These are phyloP conservation scores for Ogataea siamensis DNA, from an alignment of 805 yeast genomes.

Conservation along the genomic window DNA sequence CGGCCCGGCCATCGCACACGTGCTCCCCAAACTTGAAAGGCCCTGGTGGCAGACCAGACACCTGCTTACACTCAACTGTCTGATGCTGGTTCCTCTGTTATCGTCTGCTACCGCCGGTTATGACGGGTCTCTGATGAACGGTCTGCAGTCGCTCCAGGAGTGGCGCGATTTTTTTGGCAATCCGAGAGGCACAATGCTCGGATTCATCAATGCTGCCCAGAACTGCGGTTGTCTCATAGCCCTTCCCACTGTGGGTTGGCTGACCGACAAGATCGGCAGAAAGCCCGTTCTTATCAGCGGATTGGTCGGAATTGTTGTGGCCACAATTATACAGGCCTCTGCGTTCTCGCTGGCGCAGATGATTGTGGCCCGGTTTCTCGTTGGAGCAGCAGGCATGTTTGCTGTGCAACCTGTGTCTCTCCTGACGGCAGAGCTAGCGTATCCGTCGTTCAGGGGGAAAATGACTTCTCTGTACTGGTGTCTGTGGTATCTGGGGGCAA, in stretches of 20 bases:
- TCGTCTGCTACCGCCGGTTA: constrained; percentile 42
- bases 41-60: constrained; percentile 39
- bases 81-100: constrained; percentile 36
- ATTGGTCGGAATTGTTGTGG: constrained; percentile 49
- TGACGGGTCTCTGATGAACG: constrained; percentile 45
- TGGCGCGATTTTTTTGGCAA: constrained; percentile 37
- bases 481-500: constrained; percentile 45
- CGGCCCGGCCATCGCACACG: constrained; percentile 21
- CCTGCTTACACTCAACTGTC: constrained; percentile 37
- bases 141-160: constrained; percentile 39
- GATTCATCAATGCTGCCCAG: constrained; percentile 38
- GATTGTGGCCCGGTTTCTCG: constrained; percentile 43
- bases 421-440: constrained; percentile 49
- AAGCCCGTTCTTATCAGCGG: constrained; percentile 55
- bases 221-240: constrained; percentile 38
- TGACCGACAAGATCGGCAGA: constrained; percentile 53
- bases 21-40: constrained; percentile 26
- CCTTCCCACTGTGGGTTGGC: constrained; percentile 33
- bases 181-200: constrained; percentile 35
- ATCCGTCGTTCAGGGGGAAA: constrained; percentile 43
- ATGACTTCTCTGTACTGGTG: constrained; percentile 48
- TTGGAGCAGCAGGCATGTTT: constrained; percentile 47
- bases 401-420: constrained; percentile 47
- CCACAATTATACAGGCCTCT: constrained; percentile 52
- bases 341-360: constrained; percentile 37